Evolutionary conservation across 2,329 filamentous ascomycete genomes (phyloP).

Genomic region (Teratosphaeriaceae sp.): DNA sequence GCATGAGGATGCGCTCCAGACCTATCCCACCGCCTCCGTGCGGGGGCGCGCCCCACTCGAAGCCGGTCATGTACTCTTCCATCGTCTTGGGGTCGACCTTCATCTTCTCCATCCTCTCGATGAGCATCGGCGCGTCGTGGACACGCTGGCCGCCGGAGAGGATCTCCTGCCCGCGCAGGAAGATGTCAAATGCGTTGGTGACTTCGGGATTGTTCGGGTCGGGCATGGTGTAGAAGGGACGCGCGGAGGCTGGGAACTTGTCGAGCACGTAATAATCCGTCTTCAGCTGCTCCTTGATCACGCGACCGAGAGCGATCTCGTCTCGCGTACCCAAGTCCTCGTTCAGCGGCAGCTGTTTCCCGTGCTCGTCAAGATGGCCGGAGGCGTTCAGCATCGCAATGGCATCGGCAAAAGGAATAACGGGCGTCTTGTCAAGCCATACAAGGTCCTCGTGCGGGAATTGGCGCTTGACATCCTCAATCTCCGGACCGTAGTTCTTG

Average conservation of each 20-base stretch:
- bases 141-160: slow-evolving; percentile 91
- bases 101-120: slow-evolving; percentile 66
- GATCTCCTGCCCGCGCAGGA: slow-evolving; percentile 88
- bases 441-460: slow-evolving; percentile 83
- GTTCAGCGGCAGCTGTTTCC: slow-evolving; percentile 60
- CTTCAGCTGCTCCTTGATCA: slow-evolving; percentile 78
- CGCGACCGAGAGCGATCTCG: slow-evolving; percentile 75
- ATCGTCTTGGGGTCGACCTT: slow-evolving; percentile 76
- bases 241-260: slow-evolving; percentile 78
- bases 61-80: slow-evolving; percentile 84
- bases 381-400: slow-evolving; percentile 74
- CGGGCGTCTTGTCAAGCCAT: slow-evolving; percentile 77
- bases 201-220: slow-evolving; percentile 64
- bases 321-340: slow-evolving; percentile 81
- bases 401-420: slow-evolving; percentile 72
- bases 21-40: slow-evolving; percentile 89
- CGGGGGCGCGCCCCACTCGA: slow-evolving; percentile 80
- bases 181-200: slow-evolving; percentile 94
- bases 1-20: slow-evolving; percentile 79
- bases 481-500: slow-evolving; percentile 60
- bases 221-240: slow-evolving; percentile 88
- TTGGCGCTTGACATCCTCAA: slow-evolving; percentile 72
- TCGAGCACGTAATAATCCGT: slow-evolving; percentile 94
- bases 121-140: slow-evolving; percentile 68
- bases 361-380: slow-evolving; percentile 70